Conservation (phyloP, 257 asterid species). For the Gynochthodes officinalis region DNA sequence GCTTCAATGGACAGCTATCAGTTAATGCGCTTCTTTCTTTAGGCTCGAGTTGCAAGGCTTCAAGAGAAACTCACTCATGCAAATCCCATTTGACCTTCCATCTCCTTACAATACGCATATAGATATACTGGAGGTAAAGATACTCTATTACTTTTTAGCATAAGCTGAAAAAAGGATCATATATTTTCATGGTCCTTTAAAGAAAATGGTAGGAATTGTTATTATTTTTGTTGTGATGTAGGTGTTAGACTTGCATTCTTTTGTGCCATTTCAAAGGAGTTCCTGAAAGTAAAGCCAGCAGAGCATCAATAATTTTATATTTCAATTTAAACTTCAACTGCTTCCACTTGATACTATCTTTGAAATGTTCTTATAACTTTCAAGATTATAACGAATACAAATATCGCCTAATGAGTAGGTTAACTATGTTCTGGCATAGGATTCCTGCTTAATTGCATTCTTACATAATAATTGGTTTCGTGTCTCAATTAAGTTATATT, state of each 20-base stretch:
- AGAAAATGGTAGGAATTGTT: background rate
- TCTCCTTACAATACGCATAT: background rate
- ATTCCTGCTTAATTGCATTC: background rate
- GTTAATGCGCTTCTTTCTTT: slow-evolving; percentile 13
- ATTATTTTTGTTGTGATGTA: background rate
- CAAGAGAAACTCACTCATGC: slow-evolving; percentile 49
- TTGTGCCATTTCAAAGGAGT: background rate
- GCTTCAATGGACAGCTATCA: background rate
- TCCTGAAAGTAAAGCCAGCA: no score
- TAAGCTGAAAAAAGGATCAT: background rate
- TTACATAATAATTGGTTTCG: no score
- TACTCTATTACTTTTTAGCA: background rate
- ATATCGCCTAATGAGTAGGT: no score
- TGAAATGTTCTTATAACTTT: no score
- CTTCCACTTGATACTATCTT: no score
- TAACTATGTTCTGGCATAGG: no score
- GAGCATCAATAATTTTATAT: no score
- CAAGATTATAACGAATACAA: no score
- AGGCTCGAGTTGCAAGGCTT: slow-evolving; percentile 68
- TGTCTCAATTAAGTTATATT: background rate
- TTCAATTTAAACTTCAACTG: no score
- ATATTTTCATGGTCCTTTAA: background rate
- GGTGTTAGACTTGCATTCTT: background rate
- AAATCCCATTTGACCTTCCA: slow-evolving; percentile 28
- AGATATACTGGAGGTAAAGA: slow-evolving; percentile 10